Evolutionary conservation across 768 basidiomycete species (phyloP).

Genomic region (Amanita brunnescens): DNA sequence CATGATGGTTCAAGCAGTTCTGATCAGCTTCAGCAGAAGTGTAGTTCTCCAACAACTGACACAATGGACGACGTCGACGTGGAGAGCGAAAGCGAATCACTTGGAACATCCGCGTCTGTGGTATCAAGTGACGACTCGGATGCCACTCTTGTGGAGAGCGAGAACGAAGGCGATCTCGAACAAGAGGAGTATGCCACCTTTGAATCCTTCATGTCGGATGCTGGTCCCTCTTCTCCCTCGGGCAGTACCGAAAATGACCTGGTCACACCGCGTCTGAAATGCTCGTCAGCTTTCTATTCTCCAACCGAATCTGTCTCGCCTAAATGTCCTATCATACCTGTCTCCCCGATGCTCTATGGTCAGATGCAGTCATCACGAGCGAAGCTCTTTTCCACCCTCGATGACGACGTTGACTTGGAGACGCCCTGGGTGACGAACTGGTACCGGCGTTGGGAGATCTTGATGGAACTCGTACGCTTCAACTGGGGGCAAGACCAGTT

Average conservation of each 20-base stretch:
- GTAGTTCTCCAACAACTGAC: conserved; percentile 11
- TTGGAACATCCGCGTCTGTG: conserved; percentile 25
- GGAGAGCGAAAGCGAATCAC: conserved; percentile 24
- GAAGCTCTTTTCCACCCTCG: conserved; percentile 7
- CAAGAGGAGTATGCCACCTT: conserved; percentile 11
- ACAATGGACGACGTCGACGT: conserved; percentile 18
- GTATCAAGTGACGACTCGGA: conserved; percentile 45
- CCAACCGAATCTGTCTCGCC: not conserved
- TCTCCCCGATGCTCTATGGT: conserved; percentile 1
- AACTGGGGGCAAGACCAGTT: conserved; percentile 3
- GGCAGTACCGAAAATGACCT: not conserved
- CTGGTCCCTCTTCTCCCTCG: conserved; percentile 1
- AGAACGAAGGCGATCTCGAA: conserved; percentile 26
- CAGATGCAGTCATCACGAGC: conserved; percentile 1
- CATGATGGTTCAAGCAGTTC: not conserved
- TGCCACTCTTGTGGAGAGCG: conserved; percentile 46
- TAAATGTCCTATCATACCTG: not conserved
- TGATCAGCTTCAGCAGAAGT: not conserved
- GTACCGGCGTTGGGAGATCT: conserved; percentile 47
- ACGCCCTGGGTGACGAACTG: conserved; percentile 38
- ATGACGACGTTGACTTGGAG: conserved; percentile 5
- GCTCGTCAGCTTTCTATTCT: not conserved
- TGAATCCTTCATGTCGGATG: not conserved
- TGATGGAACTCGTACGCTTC: conserved; percentile 30
- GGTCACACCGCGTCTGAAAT: conserved; percentile 1